Evolutionary conservation across 2,329 filamentous ascomycete genomes (phyloP), one percentile per base, ranked within the genome.

Genomic region (Colletotrichum zoysiae): DNA sequence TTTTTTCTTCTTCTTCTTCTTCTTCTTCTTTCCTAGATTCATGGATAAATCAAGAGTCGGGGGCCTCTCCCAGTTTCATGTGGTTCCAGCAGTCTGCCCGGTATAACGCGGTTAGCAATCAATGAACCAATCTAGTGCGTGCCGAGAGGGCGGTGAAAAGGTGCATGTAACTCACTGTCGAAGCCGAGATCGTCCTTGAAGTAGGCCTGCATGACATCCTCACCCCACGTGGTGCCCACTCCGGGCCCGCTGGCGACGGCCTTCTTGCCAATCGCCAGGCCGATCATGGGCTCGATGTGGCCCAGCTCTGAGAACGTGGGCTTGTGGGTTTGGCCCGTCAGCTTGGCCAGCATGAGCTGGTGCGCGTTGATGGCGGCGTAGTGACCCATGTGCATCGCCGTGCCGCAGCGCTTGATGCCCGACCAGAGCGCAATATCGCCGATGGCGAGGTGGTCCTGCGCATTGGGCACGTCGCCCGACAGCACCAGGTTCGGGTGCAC

Each of bases 391-490:
- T 92, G 88, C 87, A 95, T 93, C 44, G 93, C 93, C 20, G 86
- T 88, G 33, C 93, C 93, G 76, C 91, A 93, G 56, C 93, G 91
- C 84, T 94, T 95, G 82, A 95, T 94, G 55, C 92, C 93, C 0
- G 91, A 88, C 93, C 93, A 95, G 59, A 84, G 83, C 42, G 87
- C 88, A 20, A 93, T 83, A 78, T 95, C 93, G 20, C 93, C 93
- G 33, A 89, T 85, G 16, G 90, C 92, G 76, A 91, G 92, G 79
- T 95, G 93, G 38, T 81, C 80, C 0, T 83, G 81, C 16, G 87
- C 81, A 74, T 93, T 91, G 5, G 90, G 85, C 0, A 88, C 83
- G 0, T 81, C 82, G 1, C 81, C 76, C 1, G 85, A 80, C 78
- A 93, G 90, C 75, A 85, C 83, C 8, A 92, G 82, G 62, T 82